These are phyloP conservation scores for Leishmania gerbilli DNA, from an alignment of 208 protist species.

Conservation along the genomic window DNA sequence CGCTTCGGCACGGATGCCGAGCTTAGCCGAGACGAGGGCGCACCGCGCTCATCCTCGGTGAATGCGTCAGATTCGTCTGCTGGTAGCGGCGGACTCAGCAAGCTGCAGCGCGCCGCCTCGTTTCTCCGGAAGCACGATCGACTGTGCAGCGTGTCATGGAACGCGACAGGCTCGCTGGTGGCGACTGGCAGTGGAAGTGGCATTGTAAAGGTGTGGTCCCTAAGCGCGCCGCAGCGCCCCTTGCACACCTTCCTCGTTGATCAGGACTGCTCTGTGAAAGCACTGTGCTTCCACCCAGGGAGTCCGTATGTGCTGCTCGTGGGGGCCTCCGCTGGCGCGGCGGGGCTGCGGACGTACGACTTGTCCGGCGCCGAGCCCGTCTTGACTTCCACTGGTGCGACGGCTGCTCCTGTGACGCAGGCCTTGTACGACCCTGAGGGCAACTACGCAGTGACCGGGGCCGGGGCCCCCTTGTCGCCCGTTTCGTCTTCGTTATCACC, in stretches of 20 bases:
- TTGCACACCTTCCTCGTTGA: constrained; percentile 42
- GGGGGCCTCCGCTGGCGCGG: constrained; percentile 42
- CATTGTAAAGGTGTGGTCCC: constrained; percentile 66
- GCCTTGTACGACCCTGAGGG: constrained; percentile 78
- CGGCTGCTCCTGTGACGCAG: constrained; percentile 60
- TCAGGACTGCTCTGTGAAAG: constrained; percentile 51
- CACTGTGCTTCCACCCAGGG: constrained; percentile 68
- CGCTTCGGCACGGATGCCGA: constrained; percentile 29
- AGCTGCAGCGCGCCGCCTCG: constrained; percentile 33
- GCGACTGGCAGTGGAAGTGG: constrained; percentile 63
- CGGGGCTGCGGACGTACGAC: constrained; percentile 61
- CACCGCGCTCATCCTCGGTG: constrained; percentile 1
- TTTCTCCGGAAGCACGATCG: constrained; percentile 46
- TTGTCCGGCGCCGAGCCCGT: constrained; percentile 42
- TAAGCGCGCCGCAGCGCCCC: constrained; percentile 41
- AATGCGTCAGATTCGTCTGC: constrained; percentile 4
- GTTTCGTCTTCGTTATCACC: not conserved
- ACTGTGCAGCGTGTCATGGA: constrained; percentile 71
- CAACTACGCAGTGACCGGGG: constrained; percentile 57
- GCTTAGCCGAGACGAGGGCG: constrained; percentile 2
- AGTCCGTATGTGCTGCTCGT: constrained; percentile 68
- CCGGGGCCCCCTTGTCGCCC: constrained; percentile 27
- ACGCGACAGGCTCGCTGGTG: constrained; percentile 61
- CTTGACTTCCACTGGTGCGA: constrained; percentile 37
- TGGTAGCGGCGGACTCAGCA: constrained; percentile 2